Base-by-base conservation (phyloP, 163 green algal genomes). In the Chlorella variabilis region DNA sequence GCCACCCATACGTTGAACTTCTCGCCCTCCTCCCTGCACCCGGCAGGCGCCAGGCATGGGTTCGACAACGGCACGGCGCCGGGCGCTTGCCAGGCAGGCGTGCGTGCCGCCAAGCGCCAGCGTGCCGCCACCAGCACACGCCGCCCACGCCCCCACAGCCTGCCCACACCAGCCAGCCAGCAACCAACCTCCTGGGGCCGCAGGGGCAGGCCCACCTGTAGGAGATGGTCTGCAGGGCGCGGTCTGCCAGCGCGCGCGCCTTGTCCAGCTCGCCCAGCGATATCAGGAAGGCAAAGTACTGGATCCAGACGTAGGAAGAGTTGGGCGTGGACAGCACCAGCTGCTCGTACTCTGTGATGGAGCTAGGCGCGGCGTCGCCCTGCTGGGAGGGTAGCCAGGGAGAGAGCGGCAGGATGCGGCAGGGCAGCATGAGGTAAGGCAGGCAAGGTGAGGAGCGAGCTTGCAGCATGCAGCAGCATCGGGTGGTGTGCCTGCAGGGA, bases 1-100 rank as follows among this genome's bases (percentile, higher is more conserved):
- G 97, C 97, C 54, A 98, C 88, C 97, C 96, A 99, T 49, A 99
- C 86, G 58, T 99, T 98, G 86, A 98, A 95, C 87, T 96, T 96
- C 85, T 98, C 95, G 2, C 80, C 79, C 84, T 99, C 92, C 75
- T 95, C 93, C 33, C 92, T 93, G 84, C 77, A 80, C n/a, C n/a
- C n/a, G 4, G 4, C 4, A 36, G 58, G 9, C 9, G n/a, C n/a
- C n/a, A n/a, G n/a, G n/a, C n/a, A n/a, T n/a, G n/a, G n/a, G n/a
- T n/a, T n/a, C n/a, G n/a, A n/a, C n/a, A n/a, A n/a, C n/a, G n/a
- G n/a, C n/a, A n/a, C n/a, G n/a, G n/a, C n/a, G n/a, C n/a, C n/a
- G n/a, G n/a, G n/a, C n/a, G n/a, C n/a, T n/a, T n/a, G n/a, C n/a
- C n/a, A n/a, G n/a, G n/a, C n/a, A n/a, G n/a, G n/a, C n/a, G n/a